phyloP scores from a whole-genome alignment of 2,329 filamentous ascomycete species.

The Fusarium tuaranense region DNA sequence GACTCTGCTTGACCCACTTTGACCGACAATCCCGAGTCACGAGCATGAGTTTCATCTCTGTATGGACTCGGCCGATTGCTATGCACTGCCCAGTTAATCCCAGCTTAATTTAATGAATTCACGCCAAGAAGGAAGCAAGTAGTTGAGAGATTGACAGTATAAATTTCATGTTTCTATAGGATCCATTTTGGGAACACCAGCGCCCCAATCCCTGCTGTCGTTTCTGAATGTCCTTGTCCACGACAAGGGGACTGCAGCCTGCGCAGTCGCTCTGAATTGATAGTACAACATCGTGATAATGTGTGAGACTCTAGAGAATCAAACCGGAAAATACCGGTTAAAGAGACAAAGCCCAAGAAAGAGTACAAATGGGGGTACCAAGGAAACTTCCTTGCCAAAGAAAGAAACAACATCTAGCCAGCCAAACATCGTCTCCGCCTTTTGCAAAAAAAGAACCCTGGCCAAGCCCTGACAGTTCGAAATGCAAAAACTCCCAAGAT shows the following conservation, averaged over 20 bases:
- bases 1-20: conserved; percentile 23
- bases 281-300: conserved; percentile 29
- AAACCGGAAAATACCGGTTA: not conserved
- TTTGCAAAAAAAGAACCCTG: conserved; percentile 19
- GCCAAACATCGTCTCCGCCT: conserved; percentile 21
- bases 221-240: conserved; percentile 19
- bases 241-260: conserved; percentile 28
- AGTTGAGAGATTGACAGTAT: conserved; percentile 4
- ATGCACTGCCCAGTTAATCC: not conserved
- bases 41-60: conserved; percentile 15
- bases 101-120: not conserved
- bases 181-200: conserved; percentile 33
- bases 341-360: conserved; percentile 11
- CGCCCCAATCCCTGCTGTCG: conserved; percentile 23
- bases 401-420: conserved; percentile 35
- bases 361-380: conserved; percentile 14
- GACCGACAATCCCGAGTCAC: conserved; percentile 9
- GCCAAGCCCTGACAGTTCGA: conserved; percentile 13
- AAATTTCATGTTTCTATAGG: conserved; percentile 35
- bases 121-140: not conserved
- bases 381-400: conserved; percentile 12
- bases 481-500: conserved; percentile 37
- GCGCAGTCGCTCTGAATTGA: conserved; percentile 34
- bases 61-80: conserved; percentile 6
- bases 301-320: not conserved